phyloP scores from a whole-genome alignment of 768 basidiomycete genomes.

The Asterophora lycoperdoides region DNA sequence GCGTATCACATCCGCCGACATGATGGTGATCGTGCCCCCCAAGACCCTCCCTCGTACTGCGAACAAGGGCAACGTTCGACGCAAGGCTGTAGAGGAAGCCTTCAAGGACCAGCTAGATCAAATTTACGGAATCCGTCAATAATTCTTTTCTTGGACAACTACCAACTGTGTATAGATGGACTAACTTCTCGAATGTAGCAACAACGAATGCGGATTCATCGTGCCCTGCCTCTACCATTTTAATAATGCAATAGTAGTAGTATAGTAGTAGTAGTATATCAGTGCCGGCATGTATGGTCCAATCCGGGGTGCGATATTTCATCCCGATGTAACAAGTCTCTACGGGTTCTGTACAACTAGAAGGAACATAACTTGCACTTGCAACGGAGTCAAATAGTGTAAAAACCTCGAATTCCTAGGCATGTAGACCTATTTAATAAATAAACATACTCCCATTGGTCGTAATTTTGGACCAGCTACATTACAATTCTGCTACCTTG shows the following conservation, averaged over 20 bases:
- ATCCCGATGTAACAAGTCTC: too few species aligned
- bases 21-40: conserved; percentile 60
- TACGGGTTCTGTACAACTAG: too few species aligned
- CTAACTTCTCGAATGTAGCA: neutral
- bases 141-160: neutral
- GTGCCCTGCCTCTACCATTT: neutral
- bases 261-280: too few species aligned
- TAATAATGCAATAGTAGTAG: too few species aligned
- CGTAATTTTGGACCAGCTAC: too few species aligned
- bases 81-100: conserved; percentile 65
- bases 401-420: too few species aligned
- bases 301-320: too few species aligned
- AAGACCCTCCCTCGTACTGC: conserved; percentile 66
- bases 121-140: conserved; percentile 35
- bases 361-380: too few species aligned
- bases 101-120: conserved; percentile 53
- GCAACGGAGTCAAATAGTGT: too few species aligned
- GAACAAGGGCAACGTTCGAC: conserved; percentile 77
- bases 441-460: too few species aligned
- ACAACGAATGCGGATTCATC: neutral
- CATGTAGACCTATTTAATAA: too few species aligned
- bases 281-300: neutral
- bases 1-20: conserved; percentile 56
- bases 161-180: neutral
- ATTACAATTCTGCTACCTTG: too few species aligned